Evolutionary conservation across 768 basidiomycete species (phyloP).

Genomic region (Hygrocybe coccinea): DNA sequence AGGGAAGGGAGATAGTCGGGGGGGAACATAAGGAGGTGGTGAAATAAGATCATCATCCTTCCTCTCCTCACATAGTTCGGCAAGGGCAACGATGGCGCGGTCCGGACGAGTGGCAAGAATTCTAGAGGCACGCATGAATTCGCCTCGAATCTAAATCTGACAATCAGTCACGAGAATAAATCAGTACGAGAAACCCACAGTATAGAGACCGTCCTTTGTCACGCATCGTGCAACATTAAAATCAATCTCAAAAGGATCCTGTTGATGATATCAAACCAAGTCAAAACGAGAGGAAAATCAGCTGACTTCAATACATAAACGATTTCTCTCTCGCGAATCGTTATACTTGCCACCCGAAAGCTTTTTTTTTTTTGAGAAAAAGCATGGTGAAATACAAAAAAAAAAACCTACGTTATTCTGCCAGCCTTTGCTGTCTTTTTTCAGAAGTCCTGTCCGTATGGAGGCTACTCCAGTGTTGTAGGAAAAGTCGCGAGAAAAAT

Average conservation of each 20-base stretch:
- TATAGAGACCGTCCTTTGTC: slow-evolving; percentile 92
- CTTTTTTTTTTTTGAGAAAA: slow-evolving; percentile 23
- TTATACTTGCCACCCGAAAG: slow-evolving; percentile 53
- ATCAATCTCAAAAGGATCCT: slow-evolving; percentile 97
- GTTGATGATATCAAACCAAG: background rate
- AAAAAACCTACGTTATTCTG: slow-evolving; percentile 71
- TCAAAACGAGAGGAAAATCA: background rate
- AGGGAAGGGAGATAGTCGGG: slow-evolving; percentile 46
- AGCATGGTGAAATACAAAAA: background rate
- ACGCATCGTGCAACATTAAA: slow-evolving; percentile 97
- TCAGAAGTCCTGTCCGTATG: slow-evolving; percentile 81
- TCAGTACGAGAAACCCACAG: slow-evolving; percentile 44
- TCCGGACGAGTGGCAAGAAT: slow-evolving; percentile 78
- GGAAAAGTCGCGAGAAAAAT: slow-evolving; percentile 87
- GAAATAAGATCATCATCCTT: slow-evolving; percentile 58
- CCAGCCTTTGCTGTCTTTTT: slow-evolving; percentile 94
- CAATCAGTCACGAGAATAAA: slow-evolving; percentile 9
- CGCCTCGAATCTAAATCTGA: slow-evolving; percentile 78
- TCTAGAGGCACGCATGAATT: slow-evolving; percentile 93
- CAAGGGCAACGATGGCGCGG: slow-evolving; percentile 73
- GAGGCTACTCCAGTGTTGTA: slow-evolving; percentile 91
- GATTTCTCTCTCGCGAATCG: slow-evolving; percentile 81
- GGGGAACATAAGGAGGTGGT: slow-evolving; percentile 42
- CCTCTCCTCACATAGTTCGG: slow-evolving; percentile 90
- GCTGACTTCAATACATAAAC: slow-evolving; percentile 89